A percentile compares a stretch with the other conserved stretches of the same genome.
phyloP scores from a whole-genome alignment of 805 yeast genomes.

The Candida coleopterorum region DNA sequence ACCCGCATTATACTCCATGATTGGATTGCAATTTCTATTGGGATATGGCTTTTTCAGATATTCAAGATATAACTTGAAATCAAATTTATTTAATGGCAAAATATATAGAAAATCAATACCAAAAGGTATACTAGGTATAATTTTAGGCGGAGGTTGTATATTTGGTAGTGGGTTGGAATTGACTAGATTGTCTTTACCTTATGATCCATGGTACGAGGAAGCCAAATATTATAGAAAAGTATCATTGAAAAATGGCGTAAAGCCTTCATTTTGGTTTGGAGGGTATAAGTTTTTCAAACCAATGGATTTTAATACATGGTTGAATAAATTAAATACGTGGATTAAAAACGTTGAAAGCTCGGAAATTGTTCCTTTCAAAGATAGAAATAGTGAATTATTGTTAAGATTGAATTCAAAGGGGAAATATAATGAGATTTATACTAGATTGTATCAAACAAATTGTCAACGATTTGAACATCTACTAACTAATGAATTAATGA shows the following conservation, averaged over 20 bases:
- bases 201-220: conserved; percentile 73
- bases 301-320: conserved; percentile 39
- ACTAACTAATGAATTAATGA: conserved; percentile 21
- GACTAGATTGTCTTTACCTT: conserved; percentile 41
- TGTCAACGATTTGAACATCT: conserved; percentile 14
- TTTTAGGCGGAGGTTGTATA: conserved; percentile 44
- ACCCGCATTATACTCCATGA: conserved; percentile 47
- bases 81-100: conserved; percentile 7
- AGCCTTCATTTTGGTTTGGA: conserved; percentile 62
- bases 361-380: background rate
- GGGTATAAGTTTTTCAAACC: conserved; percentile 53
- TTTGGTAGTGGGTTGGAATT: conserved; percentile 54
- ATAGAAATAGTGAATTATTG: conserved; percentile 3
- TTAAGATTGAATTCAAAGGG: conserved; percentile 13
- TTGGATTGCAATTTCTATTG: conserved; percentile 49
- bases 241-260: conserved; percentile 46
- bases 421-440: conserved; percentile 28
- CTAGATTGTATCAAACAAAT: conserved; percentile 22
- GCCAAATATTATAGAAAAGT: conserved; percentile 49
- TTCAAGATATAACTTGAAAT: conserved; percentile 8
- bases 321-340: conserved; percentile 19
- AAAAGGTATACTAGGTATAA: conserved; percentile 10
- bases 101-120: conserved; percentile 8
- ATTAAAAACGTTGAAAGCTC: conserved; percentile 12
- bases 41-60: conserved; percentile 32